A percentile compares a stretch with the other conserved stretches of the same genome.
Evolutionary conservation across 2,329 filamentous ascomycete species (phyloP).

Genomic region (Cryphonectria japonica): DNA sequence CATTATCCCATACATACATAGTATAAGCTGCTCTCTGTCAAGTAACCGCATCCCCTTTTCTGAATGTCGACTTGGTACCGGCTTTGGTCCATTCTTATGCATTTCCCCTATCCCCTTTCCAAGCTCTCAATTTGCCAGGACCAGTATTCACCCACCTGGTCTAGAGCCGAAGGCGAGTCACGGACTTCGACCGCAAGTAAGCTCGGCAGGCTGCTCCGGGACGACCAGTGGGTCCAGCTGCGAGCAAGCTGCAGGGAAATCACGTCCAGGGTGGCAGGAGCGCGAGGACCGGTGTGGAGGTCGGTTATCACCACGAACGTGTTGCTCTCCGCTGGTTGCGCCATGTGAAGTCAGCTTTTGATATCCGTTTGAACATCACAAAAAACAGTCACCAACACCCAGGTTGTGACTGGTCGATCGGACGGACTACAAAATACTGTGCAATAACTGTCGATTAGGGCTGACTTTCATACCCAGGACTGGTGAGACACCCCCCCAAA

Average conservation of each 20-base stretch:
- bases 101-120: not conserved
- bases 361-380: not conserved
- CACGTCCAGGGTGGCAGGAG: not conserved
- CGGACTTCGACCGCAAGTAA: not conserved
- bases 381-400: not conserved
- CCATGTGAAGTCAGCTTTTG: not conserved
- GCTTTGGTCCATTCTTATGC: not conserved
- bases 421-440: not conserved
- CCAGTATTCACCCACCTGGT: not conserved
- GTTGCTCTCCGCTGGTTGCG: not conserved
- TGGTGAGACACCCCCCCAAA: not conserved
- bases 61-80: not conserved
- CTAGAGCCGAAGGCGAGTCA: not conserved
- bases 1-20: not conserved
- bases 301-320: not conserved
- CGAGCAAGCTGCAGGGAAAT: not conserved
- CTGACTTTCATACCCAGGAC: not conserved
- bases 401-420: not conserved
- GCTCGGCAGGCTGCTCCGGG: not conserved
- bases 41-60: not conserved
- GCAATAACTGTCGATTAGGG: not conserved
- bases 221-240: not conserved
- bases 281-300: not conserved
- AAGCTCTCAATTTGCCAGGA: not conserved
- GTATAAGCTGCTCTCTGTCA: not conserved